phyloP scores from a whole-genome alignment of 129 eudicot species.

The Artemisia annua region DNA sequence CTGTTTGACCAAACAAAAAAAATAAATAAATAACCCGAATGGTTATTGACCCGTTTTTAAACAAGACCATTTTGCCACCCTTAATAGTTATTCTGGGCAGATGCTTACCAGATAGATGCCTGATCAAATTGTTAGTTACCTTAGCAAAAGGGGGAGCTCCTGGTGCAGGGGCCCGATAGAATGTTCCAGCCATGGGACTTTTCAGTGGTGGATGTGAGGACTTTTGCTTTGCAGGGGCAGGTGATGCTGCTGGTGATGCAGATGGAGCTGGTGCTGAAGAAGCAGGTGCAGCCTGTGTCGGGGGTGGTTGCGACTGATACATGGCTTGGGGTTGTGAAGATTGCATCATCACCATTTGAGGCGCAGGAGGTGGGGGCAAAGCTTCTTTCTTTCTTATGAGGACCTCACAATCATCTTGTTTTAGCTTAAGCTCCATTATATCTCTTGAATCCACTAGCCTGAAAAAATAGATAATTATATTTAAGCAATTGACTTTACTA shows the following conservation, averaged over 20 bases:
- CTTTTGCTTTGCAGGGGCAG: constrained; percentile 42
- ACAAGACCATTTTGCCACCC: neutral
- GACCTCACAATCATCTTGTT: constrained; percentile 77
- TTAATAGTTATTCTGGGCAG: neutral
- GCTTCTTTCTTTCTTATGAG: constrained; percentile 78
- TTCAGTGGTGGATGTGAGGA: constrained; percentile 73
- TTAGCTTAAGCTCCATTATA: constrained; percentile 74
- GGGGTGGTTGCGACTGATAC: constrained; percentile 42
- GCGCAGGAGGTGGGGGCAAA: constrained; percentile 52
- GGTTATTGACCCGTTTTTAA: neutral
- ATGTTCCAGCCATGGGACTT: constrained; percentile 90
- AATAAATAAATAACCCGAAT: neutral
- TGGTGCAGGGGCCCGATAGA: constrained; percentile 77
- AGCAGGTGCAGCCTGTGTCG: constrained; percentile 38
- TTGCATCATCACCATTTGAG: constrained; percentile 50
- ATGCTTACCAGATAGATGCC: neutral
- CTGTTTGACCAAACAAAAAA: too few species aligned
- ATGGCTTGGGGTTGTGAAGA: constrained; percentile 55
- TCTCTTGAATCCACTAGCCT: constrained; percentile 95
- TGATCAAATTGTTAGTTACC: constrained; percentile 34
- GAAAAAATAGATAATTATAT: constrained; percentile 16
- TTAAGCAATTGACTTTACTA: neutral
- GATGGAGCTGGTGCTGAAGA: constrained; percentile 44
- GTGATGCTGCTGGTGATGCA: constrained; percentile 42
- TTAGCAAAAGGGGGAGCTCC: constrained; percentile 81